Evolutionary conservation across 495 filamentous ascomycete species (phyloP).

Genomic region (Penicillium malachiteum): DNA sequence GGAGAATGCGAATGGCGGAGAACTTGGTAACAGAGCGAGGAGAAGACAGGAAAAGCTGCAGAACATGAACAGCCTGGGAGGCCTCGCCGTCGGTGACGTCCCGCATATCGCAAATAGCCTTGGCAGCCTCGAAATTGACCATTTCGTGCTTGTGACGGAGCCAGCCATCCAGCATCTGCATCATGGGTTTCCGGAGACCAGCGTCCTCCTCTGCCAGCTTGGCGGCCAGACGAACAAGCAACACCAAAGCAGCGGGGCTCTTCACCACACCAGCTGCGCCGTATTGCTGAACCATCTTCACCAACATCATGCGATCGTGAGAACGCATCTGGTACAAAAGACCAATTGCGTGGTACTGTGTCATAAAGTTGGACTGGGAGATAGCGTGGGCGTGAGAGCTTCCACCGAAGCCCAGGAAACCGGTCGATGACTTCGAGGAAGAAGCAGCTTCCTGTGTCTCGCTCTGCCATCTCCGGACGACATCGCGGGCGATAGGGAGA

Average conservation of each 20-base stretch:
- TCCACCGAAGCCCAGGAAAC: conserved; percentile 86
- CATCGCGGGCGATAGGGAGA: conserved; percentile 90
- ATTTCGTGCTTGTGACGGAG: conserved; percentile 98
- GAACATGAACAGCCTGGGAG: conserved; percentile 86
- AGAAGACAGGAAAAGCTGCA: conserved; percentile 96
- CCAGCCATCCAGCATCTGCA: conserved; percentile 93
- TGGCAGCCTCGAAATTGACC: conserved; percentile 99
- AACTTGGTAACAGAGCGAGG: conserved; percentile 97
- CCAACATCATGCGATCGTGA: conserved; percentile 94
- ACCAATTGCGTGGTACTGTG: conserved; percentile 98
- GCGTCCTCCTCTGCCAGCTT: conserved; percentile 93
- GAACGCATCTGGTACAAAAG: conserved; percentile 97
- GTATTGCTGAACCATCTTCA: conserved; percentile 99
- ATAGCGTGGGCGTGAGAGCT: conserved; percentile 63
- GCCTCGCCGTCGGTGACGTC: conserved; percentile 92
- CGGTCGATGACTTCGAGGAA: conserved; percentile 78
- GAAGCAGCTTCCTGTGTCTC: conserved; percentile 97
- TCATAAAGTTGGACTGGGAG: conserved; percentile 82
- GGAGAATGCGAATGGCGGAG: conserved; percentile 93
- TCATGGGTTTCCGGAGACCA: conserved; percentile 88
- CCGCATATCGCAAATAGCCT: conserved; percentile 91
- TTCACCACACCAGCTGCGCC: conserved; percentile 87
- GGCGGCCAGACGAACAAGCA: conserved; percentile 90
- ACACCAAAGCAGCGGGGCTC: conserved; percentile 86
- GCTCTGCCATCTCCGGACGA: conserved; percentile 96